phyloP scores from a whole-genome alignment of 768 basidiomycete genomes.

The Tylopilus plumbeoviolaceoides region DNA sequence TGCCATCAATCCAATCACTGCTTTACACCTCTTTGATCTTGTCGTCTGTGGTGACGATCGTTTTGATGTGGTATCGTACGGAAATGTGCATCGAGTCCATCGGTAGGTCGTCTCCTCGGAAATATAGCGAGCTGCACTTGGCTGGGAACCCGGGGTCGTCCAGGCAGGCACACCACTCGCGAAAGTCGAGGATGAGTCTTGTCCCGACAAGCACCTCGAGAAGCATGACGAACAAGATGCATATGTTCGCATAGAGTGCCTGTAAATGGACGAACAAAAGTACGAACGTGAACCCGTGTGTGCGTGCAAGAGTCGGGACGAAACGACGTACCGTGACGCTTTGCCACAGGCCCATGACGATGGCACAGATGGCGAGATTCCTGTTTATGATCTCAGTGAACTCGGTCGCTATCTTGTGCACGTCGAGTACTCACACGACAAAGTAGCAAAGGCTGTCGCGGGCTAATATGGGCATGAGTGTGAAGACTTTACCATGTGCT shows the following conservation, averaged over 20 bases:
- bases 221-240: slow-evolving; percentile 29
- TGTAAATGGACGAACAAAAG: background rate
- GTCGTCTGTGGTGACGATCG: slow-evolving; percentile 11
- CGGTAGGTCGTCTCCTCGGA: slow-evolving; percentile 5
- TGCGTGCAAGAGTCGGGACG: background rate
- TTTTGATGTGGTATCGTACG: slow-evolving; percentile 18
- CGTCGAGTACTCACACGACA: slow-evolving; percentile 21
- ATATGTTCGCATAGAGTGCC: slow-evolving; percentile 28
- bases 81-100: slow-evolving; percentile 2
- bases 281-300: background rate
- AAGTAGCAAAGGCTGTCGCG: slow-evolving; percentile 32
- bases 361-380: slow-evolving; percentile 21
- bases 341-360: slow-evolving; percentile 28
- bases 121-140: slow-evolving; percentile 15
- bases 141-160: slow-evolving; percentile 10
- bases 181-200: slow-evolving; percentile 30
- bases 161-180: slow-evolving; percentile 23
- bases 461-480: slow-evolving; percentile 23
- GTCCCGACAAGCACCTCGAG: slow-evolving; percentile 29
- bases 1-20: slow-evolving; percentile 4
- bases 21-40: background rate
- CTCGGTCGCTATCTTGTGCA: background rate
- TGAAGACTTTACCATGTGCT: too few species aligned
- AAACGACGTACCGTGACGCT: slow-evolving; percentile 18
- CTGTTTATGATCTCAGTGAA: slow-evolving; percentile 9